Evolutionary conservation across 2,329 filamentous ascomycete genomes (phyloP).

Genomic region (Salinomyces thailandicus): DNA sequence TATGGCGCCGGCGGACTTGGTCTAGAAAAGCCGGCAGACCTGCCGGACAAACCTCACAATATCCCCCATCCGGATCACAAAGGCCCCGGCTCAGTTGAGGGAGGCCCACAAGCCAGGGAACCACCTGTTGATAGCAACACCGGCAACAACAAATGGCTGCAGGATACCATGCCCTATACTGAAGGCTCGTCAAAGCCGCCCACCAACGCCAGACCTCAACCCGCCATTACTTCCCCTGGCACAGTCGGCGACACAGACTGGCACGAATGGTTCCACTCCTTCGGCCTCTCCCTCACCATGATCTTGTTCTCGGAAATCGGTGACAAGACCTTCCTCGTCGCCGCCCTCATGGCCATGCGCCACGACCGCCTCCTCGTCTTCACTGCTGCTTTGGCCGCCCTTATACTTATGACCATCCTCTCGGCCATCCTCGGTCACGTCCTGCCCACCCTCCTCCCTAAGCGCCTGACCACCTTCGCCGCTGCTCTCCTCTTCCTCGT

Average conservation of each 20-base stretch:
- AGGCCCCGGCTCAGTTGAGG: slow-evolving; percentile 17
- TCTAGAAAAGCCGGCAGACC: slow-evolving; percentile 44
- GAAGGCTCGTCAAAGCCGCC: slow-evolving; percentile 26
- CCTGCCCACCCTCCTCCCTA: slow-evolving; percentile 79
- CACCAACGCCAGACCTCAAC: slow-evolving; percentile 8
- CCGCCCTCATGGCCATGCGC: slow-evolving; percentile 98
- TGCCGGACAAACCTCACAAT: slow-evolving; percentile 69
- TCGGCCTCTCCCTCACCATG: slow-evolving; percentile 88
- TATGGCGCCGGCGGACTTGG: slow-evolving; percentile 18
- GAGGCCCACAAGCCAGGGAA: slow-evolving; percentile 10
- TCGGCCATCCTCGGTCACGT: slow-evolving; percentile 89
- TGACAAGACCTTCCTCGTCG: slow-evolving; percentile 97
- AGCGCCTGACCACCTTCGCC: slow-evolving; percentile 79
- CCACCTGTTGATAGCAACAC: slow-evolving; percentile 14
- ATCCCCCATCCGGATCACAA: slow-evolving; percentile 57
- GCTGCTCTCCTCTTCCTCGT: slow-evolving; percentile 78
- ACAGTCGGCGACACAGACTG: slow-evolving; percentile 15
- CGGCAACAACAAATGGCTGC: slow-evolving; percentile 19
- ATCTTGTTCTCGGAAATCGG: slow-evolving; percentile 94
- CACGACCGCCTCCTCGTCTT: slow-evolving; percentile 90
- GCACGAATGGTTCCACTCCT: slow-evolving; percentile 58
- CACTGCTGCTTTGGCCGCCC: slow-evolving; percentile 80
- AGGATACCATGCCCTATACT: slow-evolving; percentile 29
- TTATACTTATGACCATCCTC: slow-evolving; percentile 85
- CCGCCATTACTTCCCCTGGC: slow-evolving; percentile 15